Evolutionary conservation across 306 rosid species (phyloP).

Genomic region (Vigna hirtella): DNA sequence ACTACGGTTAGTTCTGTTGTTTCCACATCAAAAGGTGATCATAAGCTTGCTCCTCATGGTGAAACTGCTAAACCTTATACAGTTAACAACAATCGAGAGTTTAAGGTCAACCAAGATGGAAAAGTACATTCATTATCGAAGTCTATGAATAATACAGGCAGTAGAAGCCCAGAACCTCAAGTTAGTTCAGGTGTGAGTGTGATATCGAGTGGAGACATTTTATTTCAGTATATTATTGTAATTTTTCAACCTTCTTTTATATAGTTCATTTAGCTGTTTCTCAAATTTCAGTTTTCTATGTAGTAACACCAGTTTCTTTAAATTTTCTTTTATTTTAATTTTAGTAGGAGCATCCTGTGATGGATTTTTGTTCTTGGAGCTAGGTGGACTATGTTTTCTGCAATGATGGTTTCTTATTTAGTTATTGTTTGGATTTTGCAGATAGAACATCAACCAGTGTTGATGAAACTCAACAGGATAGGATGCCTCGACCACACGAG

Average conservation of each 20-base stretch:
- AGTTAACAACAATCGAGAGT: slow-evolving; percentile 59
- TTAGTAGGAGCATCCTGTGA: slow-evolving; percentile 50
- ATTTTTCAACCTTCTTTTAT: neutral
- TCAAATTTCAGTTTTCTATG: slow-evolving; percentile 32
- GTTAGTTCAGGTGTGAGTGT: slow-evolving; percentile 69
- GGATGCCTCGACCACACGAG: slow-evolving; percentile 54
- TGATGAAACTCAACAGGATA: slow-evolving; percentile 56
- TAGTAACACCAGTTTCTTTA: slow-evolving; percentile 15
- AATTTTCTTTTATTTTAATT: slow-evolving; percentile 27
- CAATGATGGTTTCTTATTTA: slow-evolving; percentile 54
- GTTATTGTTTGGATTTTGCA: slow-evolving; percentile 44
- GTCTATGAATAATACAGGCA: slow-evolving; percentile 51
- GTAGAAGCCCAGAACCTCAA: slow-evolving; percentile 59
- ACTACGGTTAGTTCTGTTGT: slow-evolving; percentile 57
- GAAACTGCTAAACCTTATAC: slow-evolving; percentile 62
- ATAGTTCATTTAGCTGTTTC: slow-evolving; percentile 18
- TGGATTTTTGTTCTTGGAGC: slow-evolving; percentile 48
- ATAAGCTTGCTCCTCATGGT: slow-evolving; percentile 57
- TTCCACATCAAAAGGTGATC: slow-evolving; percentile 67
- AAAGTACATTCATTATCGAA: slow-evolving; percentile 54
- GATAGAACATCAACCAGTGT: slow-evolving; percentile 51
- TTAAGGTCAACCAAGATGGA: slow-evolving; percentile 68
- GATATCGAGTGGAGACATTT: slow-evolving; percentile 29
- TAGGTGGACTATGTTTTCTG: slow-evolving; percentile 41
- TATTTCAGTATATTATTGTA: slow-evolving; percentile 24